Evolutionary conservation across 2,329 filamentous ascomycete genomes (phyloP).

Genomic region (Aspergillus chevalieri): DNA sequence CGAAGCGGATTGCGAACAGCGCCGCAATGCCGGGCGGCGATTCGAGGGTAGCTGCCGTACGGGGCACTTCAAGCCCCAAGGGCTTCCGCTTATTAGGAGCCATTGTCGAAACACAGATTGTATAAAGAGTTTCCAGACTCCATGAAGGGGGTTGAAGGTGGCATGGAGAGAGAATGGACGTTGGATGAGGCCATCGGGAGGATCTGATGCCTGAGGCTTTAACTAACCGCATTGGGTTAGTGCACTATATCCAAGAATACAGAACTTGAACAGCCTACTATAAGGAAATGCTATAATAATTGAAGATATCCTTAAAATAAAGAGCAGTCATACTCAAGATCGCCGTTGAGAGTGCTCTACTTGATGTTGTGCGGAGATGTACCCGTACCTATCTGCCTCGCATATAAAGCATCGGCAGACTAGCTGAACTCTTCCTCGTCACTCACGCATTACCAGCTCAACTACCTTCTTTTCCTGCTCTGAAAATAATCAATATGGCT

Average conservation of each 20-base stretch:
- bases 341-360: too few species aligned
- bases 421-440: neutral
- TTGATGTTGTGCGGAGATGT: too few species aligned
- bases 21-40: constrained; percentile 57
- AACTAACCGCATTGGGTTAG: constrained; percentile 8
- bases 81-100: constrained; percentile 25
- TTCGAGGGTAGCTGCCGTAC: constrained; percentile 22
- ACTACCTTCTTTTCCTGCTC: too few species aligned
- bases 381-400: neutral
- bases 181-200: neutral
- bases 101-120: constrained; percentile 18
- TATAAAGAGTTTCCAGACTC: constrained; percentile 10
- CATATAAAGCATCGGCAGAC: neutral
- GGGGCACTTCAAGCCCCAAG: constrained; percentile 29
- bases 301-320: neutral
- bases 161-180: neutral
- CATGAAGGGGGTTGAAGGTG: constrained; percentile 13
- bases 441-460: too few species aligned
- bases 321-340: neutral
- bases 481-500: constrained; percentile 2
- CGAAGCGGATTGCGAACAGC: constrained; percentile 84
- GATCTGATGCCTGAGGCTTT: constrained; percentile 6
- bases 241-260: neutral
- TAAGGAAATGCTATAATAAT: neutral
- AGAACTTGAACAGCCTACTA: too few species aligned